Percentiles rank a stretch among this genome's conserved stretches.
phyloP scores from a whole-genome alignment of 495 filamentous ascomycete species.

The Tuber calosporum region DNA sequence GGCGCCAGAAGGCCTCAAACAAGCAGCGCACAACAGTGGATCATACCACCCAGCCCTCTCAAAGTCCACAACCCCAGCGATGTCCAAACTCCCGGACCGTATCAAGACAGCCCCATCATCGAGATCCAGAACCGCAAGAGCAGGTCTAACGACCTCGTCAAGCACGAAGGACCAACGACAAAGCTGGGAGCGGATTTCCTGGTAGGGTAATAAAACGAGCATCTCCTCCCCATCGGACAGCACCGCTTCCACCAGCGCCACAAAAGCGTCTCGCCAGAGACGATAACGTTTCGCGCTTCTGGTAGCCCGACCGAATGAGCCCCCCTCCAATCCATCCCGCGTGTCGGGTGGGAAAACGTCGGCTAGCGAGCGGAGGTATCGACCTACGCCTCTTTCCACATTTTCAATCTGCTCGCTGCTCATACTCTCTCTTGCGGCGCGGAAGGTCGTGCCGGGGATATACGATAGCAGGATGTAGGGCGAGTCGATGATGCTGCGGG shows the following conservation, averaged over 20 bases:
- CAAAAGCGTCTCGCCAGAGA: slow-evolving; percentile 59
- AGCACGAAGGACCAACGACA: slow-evolving; percentile 48
- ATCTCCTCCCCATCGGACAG: slow-evolving; percentile 66
- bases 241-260: slow-evolving; percentile 54
- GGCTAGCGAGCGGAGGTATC: slow-evolving; percentile 19
- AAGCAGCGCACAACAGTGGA: slow-evolving; percentile 23
- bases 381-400: slow-evolving; percentile 7
- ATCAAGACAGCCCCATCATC: slow-evolving; percentile 55
- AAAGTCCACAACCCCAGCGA: slow-evolving; percentile 38
- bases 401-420: not conserved
- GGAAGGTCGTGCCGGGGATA: slow-evolving; percentile 31
- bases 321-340: not conserved
- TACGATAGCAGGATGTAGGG: slow-evolving; percentile 35
- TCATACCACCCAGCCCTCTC: slow-evolving; percentile 39
- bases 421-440: not conserved
- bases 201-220: slow-evolving; percentile 60
- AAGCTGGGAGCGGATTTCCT: slow-evolving; percentile 53
- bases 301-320: slow-evolving; percentile 15
- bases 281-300: slow-evolving; percentile 35
- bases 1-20: slow-evolving; percentile 15
- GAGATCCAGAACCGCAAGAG: slow-evolving; percentile 54
- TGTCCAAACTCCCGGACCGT: not conserved
- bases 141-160: slow-evolving; percentile 52
- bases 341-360: not conserved
- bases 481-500: slow-evolving; percentile 25